Conservation (phyloP, 1,284 basidiomycete genomes). For the Porodaedalea pini region DNA sequence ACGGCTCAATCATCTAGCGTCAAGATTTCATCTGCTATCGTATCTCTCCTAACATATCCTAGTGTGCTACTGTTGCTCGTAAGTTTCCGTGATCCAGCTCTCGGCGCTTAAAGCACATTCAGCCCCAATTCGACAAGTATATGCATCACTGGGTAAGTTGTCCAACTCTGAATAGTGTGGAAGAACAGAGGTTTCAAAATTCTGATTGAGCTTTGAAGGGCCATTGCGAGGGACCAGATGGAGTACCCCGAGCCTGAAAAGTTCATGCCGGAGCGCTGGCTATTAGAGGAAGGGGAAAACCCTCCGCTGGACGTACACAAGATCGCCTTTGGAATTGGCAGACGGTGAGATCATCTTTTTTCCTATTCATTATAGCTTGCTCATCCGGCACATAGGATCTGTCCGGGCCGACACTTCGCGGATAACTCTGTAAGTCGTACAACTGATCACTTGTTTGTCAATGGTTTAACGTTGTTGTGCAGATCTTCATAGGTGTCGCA, state of each 20-base stretch:
- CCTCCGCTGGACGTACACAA: not conserved
- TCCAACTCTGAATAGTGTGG: too few relatives aligned
- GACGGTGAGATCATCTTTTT: conserved; percentile 5
- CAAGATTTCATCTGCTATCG: too few relatives aligned
- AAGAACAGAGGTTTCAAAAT: too few relatives aligned
- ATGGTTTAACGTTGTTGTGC: not conserved
- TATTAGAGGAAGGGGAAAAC: not conserved
- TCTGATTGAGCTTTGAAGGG: too few relatives aligned
- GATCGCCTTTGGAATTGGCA: conserved; percentile 13
- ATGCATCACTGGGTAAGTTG: too few relatives aligned
- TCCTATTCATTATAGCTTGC: not conserved
- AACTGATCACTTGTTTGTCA: not conserved
- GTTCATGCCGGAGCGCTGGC: conserved; percentile 16
- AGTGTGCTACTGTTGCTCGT: too few relatives aligned
- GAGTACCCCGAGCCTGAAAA: conserved; percentile 7
- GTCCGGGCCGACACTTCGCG: conserved; percentile 7
- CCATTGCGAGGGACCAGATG: conserved; percentile 15
- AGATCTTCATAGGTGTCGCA: conserved; percentile 13
- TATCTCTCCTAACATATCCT: too few relatives aligned
- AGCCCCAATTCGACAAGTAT: too few relatives aligned
- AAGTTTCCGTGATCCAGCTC: too few relatives aligned
- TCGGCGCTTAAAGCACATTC: too few relatives aligned
- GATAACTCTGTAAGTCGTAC: conserved; percentile 4
- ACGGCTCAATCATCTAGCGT: too few relatives aligned
- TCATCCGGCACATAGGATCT: not conserved